A percentile compares a stretch with the other conserved stretches of the same genome.
These are phyloP conservation scores for Chrysosporium queenslandicum DNA, from an alignment of 2,329 filamentous ascomycete genomes.

Conservation along the genomic window DNA sequence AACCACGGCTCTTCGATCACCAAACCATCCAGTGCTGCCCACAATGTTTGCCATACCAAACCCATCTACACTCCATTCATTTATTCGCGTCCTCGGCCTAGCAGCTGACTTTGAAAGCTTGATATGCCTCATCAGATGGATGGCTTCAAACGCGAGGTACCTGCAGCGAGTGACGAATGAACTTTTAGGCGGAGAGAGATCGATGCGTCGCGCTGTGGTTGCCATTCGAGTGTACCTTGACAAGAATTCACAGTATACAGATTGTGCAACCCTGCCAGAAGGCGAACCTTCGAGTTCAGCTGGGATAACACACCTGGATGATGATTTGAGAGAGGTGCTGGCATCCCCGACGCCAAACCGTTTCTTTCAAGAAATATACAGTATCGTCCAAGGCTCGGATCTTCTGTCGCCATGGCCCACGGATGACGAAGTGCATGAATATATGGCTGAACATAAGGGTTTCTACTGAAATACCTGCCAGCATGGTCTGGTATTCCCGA, in stretches of 20 bases:
- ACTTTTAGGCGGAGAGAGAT: slow-evolving; percentile 28
- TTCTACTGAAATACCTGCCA: not conserved
- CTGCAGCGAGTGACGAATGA: slow-evolving; percentile 31
- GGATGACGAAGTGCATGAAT: slow-evolving; percentile 33
- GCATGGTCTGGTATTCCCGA: not conserved
- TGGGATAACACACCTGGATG: not conserved
- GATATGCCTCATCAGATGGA: slow-evolving; percentile 35
- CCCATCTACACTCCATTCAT: slow-evolving; percentile 34
- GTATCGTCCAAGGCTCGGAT: slow-evolving; percentile 28
- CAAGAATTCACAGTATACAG: slow-evolving; percentile 15
- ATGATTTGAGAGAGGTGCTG: not conserved
- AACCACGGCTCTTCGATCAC: not conserved
- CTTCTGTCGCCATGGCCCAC: slow-evolving; percentile 31
- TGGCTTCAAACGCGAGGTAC: slow-evolving; percentile 27
- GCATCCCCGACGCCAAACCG: not conserved
- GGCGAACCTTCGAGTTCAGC: not conserved
- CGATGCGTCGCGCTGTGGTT: slow-evolving; percentile 33
- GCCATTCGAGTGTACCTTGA: slow-evolving; percentile 36
- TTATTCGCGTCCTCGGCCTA: slow-evolving; percentile 34
- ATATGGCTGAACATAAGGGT: slow-evolving; percentile 19
- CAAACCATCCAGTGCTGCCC: slow-evolving; percentile 20
- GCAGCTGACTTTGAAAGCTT: slow-evolving; percentile 34
- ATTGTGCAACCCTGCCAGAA: not conserved
- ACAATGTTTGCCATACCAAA: slow-evolving; percentile 29
- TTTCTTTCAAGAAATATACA: slow-evolving; percentile 28